Evolutionary conservation across 106 monocot genomes (phyloP).

Genomic region (Dendrobium huoshanense): DNA sequence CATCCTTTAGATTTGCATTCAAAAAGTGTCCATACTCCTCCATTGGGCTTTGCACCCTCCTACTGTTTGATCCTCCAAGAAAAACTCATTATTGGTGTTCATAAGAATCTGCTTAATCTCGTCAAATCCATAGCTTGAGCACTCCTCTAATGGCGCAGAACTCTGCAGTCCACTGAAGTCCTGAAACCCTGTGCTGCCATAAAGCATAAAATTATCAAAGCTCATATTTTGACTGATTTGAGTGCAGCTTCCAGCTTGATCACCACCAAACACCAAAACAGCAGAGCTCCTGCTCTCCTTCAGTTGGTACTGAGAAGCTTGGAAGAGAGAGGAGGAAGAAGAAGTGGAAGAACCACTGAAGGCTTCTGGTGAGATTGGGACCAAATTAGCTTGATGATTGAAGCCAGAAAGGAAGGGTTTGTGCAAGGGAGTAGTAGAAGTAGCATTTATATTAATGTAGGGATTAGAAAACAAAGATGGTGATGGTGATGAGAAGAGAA

Average conservation of each 20-base stretch:
- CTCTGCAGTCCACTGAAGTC: background rate
- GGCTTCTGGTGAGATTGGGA: background rate
- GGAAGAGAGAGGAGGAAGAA: background rate
- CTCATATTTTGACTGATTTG: background rate
- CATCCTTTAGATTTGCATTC: background rate
- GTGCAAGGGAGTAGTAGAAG: background rate
- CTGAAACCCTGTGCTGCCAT: background rate
- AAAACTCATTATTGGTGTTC: background rate
- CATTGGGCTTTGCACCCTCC: background rate
- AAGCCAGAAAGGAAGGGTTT: background rate
- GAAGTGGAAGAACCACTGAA: background rate
- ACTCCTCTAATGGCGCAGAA: constrained; percentile 2
- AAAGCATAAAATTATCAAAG: background rate
- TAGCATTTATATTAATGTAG: background rate
- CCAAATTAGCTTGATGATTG: background rate
- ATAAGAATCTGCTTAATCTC: background rate
- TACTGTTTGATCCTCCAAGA: background rate
- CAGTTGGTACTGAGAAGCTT: background rate
- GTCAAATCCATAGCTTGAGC: constrained; percentile 1
- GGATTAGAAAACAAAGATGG: background rate
- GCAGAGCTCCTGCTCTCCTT: background rate
- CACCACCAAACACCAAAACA: background rate
- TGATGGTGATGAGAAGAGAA: constrained; percentile 2
- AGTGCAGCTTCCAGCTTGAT: background rate
- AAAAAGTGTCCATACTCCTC: background rate